phyloP scores from a whole-genome alignment of 805 yeast species.

The Starmera dryadoides region DNA sequence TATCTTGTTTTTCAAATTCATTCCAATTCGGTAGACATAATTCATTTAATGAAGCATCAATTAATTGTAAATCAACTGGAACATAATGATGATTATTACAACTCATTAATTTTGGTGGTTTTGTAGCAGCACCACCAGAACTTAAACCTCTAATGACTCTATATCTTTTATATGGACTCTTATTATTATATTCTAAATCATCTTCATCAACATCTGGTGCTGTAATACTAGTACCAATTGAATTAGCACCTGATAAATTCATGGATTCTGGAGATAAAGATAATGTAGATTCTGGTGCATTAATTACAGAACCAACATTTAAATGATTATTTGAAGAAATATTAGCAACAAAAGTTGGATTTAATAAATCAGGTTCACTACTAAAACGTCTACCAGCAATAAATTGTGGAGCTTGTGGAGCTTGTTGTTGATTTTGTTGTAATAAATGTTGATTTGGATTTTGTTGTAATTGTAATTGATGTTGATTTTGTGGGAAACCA shows the following conservation, averaged over 20 bases:
- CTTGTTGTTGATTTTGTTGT: not conserved
- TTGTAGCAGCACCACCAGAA: conserved; percentile 49
- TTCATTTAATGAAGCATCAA: conserved; percentile 38
- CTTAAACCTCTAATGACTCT: conserved; percentile 49
- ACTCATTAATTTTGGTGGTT: conserved; percentile 39
- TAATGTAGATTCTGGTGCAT: conserved; percentile 6
- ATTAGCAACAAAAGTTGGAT: not conserved
- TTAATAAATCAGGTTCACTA: not conserved
- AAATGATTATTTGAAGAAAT: not conserved
- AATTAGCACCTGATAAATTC: not conserved
- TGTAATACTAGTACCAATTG: conserved; percentile 1
- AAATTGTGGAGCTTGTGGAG: not conserved
- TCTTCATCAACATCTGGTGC: conserved; percentile 1
- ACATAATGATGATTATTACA: conserved; percentile 23
- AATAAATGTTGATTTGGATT: not conserved
- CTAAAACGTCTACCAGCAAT: too few relatives aligned
- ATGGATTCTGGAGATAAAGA: conserved; percentile 13
- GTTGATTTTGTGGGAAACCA: not conserved
- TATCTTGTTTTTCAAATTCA: conserved; percentile 36
- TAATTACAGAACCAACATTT: not conserved
- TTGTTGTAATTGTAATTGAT: not conserved
- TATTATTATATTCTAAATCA: not conserved
- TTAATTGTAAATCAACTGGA: conserved; percentile 42
- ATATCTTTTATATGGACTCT: conserved; percentile 13
- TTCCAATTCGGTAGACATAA: conserved; percentile 48